Conservation (phyloP, 371 early-diverging fungal genomes). For the Fennellomyces sp. region DNA sequence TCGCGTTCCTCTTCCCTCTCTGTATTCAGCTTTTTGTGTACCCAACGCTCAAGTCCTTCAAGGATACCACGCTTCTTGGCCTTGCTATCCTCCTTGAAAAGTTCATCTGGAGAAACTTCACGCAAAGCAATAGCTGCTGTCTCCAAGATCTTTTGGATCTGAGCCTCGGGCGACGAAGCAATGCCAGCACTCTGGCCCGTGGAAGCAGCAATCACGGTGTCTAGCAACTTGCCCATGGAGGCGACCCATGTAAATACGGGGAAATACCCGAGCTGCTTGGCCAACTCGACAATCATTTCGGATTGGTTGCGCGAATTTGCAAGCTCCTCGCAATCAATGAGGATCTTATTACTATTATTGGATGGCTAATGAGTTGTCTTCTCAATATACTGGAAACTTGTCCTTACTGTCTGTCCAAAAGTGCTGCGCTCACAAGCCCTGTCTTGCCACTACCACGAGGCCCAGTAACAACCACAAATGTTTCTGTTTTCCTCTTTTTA, state of each 20-base stretch:
- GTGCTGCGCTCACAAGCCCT: constrained; percentile 56
- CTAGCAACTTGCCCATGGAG: constrained; percentile 71
- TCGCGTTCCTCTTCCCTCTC: constrained; percentile 13
- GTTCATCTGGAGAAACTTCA: constrained; percentile 28
- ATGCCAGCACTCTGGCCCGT: constrained; percentile 87
- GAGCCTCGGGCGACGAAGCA: constrained; percentile 61
- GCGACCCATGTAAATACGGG: constrained; percentile 83
- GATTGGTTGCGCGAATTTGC: constrained; percentile 73
- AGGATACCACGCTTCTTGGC: constrained; percentile 2
- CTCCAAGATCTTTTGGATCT: constrained; percentile 65
- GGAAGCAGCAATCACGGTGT: constrained; percentile 79
- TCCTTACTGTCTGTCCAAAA: constrained; percentile 49
- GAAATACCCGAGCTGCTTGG: constrained; percentile 79
- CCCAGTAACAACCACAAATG: constrained; percentile 62
- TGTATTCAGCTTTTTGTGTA: not conserved
- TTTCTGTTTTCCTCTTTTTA: too few relatives aligned
- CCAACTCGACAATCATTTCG: constrained; percentile 67
- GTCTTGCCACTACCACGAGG: constrained; percentile 68
- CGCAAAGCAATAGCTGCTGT: constrained; percentile 61
- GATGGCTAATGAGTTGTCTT: not conserved
- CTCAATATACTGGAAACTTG: not conserved
- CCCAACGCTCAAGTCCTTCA: constrained; percentile 6
- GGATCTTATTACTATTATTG: constrained; percentile 60
- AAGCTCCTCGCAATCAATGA: constrained; percentile 81
- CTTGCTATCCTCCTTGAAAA: constrained; percentile 15